phyloP scores from a whole-genome alignment of 2,329 filamentous ascomycete genomes.

The Fusarium pseudoanthophilum region DNA sequence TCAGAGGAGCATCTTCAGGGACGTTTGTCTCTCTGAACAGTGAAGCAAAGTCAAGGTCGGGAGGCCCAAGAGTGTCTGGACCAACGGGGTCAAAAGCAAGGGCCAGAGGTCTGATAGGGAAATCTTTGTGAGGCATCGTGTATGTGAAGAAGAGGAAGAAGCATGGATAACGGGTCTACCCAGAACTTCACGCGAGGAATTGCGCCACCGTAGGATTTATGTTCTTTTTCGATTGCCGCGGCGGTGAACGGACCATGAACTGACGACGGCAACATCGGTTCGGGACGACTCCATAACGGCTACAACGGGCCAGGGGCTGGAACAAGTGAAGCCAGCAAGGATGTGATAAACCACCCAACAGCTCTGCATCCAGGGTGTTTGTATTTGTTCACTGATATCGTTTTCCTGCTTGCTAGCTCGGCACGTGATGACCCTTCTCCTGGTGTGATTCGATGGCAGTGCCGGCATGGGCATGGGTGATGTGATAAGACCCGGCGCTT shows the following conservation, averaged over 20 bases:
- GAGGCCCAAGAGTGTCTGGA: neutral
- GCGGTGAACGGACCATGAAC: conserved; percentile 26
- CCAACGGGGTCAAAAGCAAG: conserved; percentile 11
- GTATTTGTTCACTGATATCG: neutral
- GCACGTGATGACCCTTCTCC: neutral
- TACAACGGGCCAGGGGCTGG: conserved; percentile 10
- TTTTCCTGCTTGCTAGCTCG: neutral
- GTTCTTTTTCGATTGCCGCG: conserved; percentile 10
- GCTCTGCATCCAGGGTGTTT: neutral
- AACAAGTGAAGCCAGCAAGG: conserved; percentile 1
- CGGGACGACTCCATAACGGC: conserved; percentile 21
- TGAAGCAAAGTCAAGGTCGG: conserved; percentile 11
- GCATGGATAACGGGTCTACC: neutral
- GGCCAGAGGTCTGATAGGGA: conserved; percentile 10
- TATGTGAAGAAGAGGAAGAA: neutral
- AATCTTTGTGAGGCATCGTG: conserved; percentile 20
- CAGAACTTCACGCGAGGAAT: neutral
- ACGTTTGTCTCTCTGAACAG: neutral
- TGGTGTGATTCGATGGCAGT: conserved; percentile 9
- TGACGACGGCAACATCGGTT: conserved; percentile 13
- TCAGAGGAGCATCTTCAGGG: conserved; percentile 7
- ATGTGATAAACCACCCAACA: neutral
- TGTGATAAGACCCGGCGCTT: neutral
- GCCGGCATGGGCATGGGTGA: neutral
- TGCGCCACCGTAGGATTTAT: conserved; percentile 3